phyloP scores from a whole-genome alignment of 225 moss, liverwort and hornwort species.

The Marchantia polymorpha region DNA sequence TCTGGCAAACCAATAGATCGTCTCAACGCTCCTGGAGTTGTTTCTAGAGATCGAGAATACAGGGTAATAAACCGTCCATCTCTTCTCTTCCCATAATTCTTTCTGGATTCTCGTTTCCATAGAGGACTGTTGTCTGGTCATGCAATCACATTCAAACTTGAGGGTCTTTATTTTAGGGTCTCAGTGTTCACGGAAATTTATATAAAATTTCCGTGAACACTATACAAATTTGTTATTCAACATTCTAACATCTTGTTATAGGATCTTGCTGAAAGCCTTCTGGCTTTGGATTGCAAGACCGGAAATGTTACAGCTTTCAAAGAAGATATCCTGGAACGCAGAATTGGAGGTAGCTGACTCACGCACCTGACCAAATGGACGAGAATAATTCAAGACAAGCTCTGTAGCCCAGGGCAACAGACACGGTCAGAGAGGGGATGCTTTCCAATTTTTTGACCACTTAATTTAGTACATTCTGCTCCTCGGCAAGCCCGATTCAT shows the following conservation, averaged over 20 bases:
- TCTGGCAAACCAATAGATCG: slow-evolving; percentile 60
- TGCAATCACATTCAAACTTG: neutral
- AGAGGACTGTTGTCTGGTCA: neutral
- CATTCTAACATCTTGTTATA: neutral
- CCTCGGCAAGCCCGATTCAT: too few species aligned
- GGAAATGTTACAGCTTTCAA: slow-evolving; percentile 35
- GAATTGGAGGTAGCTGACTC: too few species aligned
- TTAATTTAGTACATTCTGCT: too few species aligned
- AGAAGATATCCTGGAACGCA: slow-evolving; percentile 14
- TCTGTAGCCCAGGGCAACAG: too few species aligned
- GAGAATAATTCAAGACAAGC: too few species aligned
- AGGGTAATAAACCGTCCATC: slow-evolving; percentile 35
- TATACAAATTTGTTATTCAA: too few species aligned
- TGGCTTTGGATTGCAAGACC: slow-evolving; percentile 33
- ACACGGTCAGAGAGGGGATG: too few species aligned
- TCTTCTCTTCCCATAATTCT: neutral
- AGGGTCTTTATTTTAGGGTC: neutral
- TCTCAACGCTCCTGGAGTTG: slow-evolving; percentile 48
- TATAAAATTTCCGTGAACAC: too few species aligned
- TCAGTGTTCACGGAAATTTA: too few species aligned
- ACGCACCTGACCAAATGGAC: too few species aligned
- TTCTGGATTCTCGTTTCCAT: neutral
- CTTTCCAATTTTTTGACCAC: too few species aligned
- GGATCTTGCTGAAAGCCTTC: slow-evolving; percentile 28
- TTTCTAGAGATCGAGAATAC: slow-evolving; percentile 60